Evolutionary conservation across 1,284 basidiomycete genomes (phyloP), one percentile per base, ranked within the genome.

Genomic region (Malassezia yamatoensis): DNA sequence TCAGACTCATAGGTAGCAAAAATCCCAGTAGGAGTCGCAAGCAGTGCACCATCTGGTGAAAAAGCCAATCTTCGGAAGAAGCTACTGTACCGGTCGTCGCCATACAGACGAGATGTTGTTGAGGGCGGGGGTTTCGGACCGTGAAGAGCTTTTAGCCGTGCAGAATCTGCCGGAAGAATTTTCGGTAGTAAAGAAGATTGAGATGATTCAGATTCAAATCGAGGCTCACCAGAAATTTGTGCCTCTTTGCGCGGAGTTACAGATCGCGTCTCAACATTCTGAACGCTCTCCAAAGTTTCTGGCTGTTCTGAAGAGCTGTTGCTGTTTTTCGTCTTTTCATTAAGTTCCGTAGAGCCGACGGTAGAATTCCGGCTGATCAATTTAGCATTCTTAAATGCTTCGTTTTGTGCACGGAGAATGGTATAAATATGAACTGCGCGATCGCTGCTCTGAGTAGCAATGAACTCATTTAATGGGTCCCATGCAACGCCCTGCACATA

Each of bases 11-110:
- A 62, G 32, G 51, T 65, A 59, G 51, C 63, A 39, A 94, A 96
- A 70, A 94, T 86, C 0, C 94, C 93, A 1, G 91, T 91, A 0
- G 94, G 93, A 0, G 94, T 96, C 62, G 96, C 79, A 18, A 99
- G 80, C 46, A 98, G 78, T 9, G 84, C 87, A 0, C 94, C 93
- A 72, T 99, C 93, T 1, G 93, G 88, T 56, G 89, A 91, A 77
- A 96, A 98, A 4, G 85, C 85, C 52, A 98, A 78, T 29, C 93
- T 82, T 32, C 94, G 81, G 81, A 96, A 98, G 79, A 98, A 98
- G 64, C 93, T 90, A 3, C 88, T 91, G 68, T 84, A 90, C 65
- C 85, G 88, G 75, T 96, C 91, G 74, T 98, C 93, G 41, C 91
- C 90, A 67, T 96, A 99, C 24, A 98, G 78, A 52, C 55, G 48